Evolutionary conservation across 1,284 basidiomycete genomes (phyloP).

Genomic region (Ganoderma meredithae): DNA sequence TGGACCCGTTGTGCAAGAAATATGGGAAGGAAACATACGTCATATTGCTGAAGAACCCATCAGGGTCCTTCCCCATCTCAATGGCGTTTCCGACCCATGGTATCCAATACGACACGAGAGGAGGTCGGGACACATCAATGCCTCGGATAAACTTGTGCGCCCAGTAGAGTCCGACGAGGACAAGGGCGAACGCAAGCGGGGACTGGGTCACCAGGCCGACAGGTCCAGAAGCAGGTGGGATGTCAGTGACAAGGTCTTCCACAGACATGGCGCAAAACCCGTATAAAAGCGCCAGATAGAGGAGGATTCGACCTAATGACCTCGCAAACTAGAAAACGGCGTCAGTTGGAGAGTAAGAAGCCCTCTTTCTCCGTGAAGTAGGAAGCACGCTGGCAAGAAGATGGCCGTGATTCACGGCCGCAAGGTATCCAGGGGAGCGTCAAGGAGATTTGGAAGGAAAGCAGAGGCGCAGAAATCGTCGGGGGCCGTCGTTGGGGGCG

Average conservation of each 20-base stretch:
- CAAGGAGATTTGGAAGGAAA: not conserved
- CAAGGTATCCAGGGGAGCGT: too few species aligned
- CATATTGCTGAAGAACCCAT: conserved; percentile 30
- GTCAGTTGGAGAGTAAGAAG: not conserved
- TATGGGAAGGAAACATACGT: conserved; percentile 18
- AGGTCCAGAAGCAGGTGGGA: not conserved
- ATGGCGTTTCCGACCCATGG: conserved; percentile 38
- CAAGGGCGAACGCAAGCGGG: conserved; percentile 24
- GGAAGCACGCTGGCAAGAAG: too few species aligned
- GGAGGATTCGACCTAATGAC: not conserved
- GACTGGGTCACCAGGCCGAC: conserved; percentile 20
- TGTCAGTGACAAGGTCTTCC: not conserved
- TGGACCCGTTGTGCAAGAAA: not conserved
- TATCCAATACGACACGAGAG: conserved; percentile 36
- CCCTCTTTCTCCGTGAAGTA: not conserved
- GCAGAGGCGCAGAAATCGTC: not conserved
- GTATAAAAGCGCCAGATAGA: not conserved
- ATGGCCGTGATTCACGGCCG: too few species aligned
- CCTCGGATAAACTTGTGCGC: conserved; percentile 22
- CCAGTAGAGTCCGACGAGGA: conserved; percentile 25
- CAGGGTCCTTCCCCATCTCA: conserved; percentile 32
- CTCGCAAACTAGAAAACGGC: not conserved
- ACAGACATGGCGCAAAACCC: not conserved
- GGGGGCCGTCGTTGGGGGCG: not conserved
- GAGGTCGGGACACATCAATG: conserved; percentile 24